Evolutionary conservation across 768 basidiomycete genomes (phyloP).

Genomic region (Lentinula guzmanii): DNA sequence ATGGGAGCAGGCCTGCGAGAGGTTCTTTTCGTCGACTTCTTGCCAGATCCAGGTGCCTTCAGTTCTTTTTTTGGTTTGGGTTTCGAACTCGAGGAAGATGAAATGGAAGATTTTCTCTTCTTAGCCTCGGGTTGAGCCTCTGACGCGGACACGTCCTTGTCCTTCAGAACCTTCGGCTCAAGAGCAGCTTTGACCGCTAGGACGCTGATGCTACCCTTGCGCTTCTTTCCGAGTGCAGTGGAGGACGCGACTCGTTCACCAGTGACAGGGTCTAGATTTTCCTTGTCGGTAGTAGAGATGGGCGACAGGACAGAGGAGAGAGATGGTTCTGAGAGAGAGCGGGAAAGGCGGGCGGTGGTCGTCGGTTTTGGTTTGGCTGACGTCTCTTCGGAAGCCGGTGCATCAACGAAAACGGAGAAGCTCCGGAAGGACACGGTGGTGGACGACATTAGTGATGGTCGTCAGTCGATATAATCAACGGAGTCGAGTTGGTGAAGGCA

Average conservation of each 20-base stretch:
- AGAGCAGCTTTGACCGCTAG: slow-evolving; percentile 49
- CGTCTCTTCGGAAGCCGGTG: slow-evolving; percentile 29
- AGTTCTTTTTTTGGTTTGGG: slow-evolving; percentile 29
- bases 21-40: slow-evolving; percentile 32
- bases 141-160: neutral
- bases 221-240: slow-evolving; percentile 44
- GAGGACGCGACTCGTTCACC: slow-evolving; percentile 50
- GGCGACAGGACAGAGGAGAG: slow-evolving; percentile 22
- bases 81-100: slow-evolving; percentile 11
- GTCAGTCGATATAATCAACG: neutral
- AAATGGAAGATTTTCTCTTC: slow-evolving; percentile 50
- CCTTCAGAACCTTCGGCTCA: slow-evolving; percentile 36
- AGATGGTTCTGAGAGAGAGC: slow-evolving; percentile 22
- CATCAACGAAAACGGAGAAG: slow-evolving; percentile 64
- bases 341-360: slow-evolving; percentile 18
- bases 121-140: slow-evolving; percentile 42
- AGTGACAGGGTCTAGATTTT: slow-evolving; percentile 73
- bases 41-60: slow-evolving; percentile 22
- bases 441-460: slow-evolving; percentile 12
- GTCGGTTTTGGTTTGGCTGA: slow-evolving; percentile 19
- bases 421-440: slow-evolving; percentile 46
- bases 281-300: slow-evolving; percentile 54
- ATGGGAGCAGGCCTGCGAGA: slow-evolving; percentile 50
- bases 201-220: slow-evolving; percentile 42
- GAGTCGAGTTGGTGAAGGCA: neutral